Conservation (phyloP, 2,329 filamentous ascomycete species). For the Colletotrichum caudatum region DNA sequence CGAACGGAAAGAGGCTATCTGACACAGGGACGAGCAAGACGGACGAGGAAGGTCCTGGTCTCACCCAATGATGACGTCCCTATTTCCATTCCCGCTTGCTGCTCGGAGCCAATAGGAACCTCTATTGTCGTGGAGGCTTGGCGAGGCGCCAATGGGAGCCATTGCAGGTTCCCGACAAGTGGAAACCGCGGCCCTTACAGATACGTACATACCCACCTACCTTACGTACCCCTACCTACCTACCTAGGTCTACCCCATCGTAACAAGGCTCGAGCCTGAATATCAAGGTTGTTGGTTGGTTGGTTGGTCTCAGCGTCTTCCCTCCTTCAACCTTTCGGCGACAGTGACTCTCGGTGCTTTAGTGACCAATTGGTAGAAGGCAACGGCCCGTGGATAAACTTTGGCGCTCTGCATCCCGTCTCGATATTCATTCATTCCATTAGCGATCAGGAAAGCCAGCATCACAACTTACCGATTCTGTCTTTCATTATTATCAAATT, state of each 20-base stretch:
- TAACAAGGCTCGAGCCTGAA: conserved; percentile 8
- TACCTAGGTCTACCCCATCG: too few species aligned
- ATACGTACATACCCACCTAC: too few species aligned
- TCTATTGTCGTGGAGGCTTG: background rate
- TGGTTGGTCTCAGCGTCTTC: conserved; percentile 3
- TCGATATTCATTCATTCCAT: conserved; percentile 38
- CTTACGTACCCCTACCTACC: background rate
- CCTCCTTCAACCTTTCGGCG: conserved; percentile 7
- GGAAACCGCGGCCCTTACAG: background rate
- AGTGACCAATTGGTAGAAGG: conserved; percentile 19
- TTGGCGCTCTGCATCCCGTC: conserved; percentile 26
- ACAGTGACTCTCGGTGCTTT: conserved; percentile 10
- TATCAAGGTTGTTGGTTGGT: conserved; percentile 19
- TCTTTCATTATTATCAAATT: background rate
- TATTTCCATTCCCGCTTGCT: conserved; percentile 28
- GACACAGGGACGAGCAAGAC: conserved; percentile 9
- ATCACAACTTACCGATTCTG: background rate
- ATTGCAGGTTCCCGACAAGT: background rate
- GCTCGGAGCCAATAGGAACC: conserved; percentile 26
- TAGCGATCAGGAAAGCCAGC: conserved; percentile 31
- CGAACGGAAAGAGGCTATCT: background rate
- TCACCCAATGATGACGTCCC: conserved; percentile 33
- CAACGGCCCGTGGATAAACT: conserved; percentile 26
- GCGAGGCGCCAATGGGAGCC: conserved; percentile 3
- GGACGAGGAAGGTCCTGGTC: background rate